A percentile compares a stretch with the other conserved stretches of the same genome.
Conservation (phyloP, 306 rosid species). For the Vachellia pachyceras region DNA sequence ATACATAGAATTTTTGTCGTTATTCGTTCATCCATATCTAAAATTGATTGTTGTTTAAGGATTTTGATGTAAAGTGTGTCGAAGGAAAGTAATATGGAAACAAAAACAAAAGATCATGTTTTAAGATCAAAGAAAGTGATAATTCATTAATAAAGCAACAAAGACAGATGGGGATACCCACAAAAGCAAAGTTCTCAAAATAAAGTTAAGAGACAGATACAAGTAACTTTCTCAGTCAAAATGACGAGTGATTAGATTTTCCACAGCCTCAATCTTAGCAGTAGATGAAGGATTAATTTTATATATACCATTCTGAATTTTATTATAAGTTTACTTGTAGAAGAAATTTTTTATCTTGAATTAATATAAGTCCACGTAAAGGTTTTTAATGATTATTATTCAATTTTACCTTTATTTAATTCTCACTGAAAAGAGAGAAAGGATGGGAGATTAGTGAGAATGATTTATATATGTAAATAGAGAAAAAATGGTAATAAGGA, state of each 20-base stretch:
- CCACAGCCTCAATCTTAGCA: constrained; percentile 38
- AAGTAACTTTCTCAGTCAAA: constrained; percentile 26
- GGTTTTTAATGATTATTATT: no score
- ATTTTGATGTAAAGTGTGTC: background rate
- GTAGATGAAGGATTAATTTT: constrained; percentile 7
- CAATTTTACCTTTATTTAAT: no score
- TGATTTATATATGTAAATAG: no score
- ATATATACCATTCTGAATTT: no score
- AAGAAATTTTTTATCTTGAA: no score
- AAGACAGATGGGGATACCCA: background rate
- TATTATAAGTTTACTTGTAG: no score
- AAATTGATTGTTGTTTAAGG: background rate
- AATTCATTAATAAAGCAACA: constrained; percentile 1
- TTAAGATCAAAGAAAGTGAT: background rate
- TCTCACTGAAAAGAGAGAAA: no score
- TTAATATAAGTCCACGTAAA: no score
- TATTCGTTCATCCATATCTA: background rate
- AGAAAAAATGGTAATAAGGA: no score
- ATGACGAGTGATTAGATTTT: constrained; percentile 30
- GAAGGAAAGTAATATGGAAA: background rate
- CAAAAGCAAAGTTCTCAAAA: background rate
- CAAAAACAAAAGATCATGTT: constrained; percentile 1
- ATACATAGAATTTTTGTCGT: background rate
- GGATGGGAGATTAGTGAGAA: no score
- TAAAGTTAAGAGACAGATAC: constrained; percentile 1